A percentile compares a stretch with the other conserved stretches of the same genome.
phyloP scores from a whole-genome alignment of 2,329 filamentous ascomycete genomes.

The Tympanopsis confertula region DNA sequence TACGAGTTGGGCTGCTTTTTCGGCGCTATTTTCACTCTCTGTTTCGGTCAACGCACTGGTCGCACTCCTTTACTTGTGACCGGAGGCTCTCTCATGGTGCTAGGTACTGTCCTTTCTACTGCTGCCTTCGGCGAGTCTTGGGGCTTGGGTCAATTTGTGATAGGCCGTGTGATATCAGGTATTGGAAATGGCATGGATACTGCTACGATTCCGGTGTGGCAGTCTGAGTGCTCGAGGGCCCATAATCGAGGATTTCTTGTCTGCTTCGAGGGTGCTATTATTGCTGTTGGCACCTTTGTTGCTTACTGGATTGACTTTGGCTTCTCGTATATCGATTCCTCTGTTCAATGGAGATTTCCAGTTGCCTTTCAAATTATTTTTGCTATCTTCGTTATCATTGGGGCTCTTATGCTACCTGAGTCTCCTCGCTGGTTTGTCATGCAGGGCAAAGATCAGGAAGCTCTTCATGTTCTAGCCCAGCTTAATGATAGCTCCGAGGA shows the following conservation, averaged over 20 bases:
- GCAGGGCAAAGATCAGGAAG: conserved; percentile 3
- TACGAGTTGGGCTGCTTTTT: conserved; percentile 16
- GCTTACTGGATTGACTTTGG: conserved; percentile 7
- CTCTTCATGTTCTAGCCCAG: conserved; percentile 3
- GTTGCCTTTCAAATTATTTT: conserved; percentile 19
- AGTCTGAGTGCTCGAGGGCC: conserved; percentile 6
- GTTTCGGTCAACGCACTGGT: conserved; percentile 4
- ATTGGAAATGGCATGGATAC: conserved; percentile 18
- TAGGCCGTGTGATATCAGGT: conserved; percentile 17
- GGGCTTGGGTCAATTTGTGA: conserved; percentile 18
- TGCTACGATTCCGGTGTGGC: conserved; percentile 6
- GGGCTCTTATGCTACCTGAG: conserved; percentile 3
- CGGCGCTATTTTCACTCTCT: conserved; percentile 14
- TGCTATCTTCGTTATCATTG: conserved; percentile 3
- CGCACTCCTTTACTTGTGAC: conserved; percentile 5
- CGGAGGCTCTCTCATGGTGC: conserved; percentile 5
- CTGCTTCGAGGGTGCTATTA: conserved; percentile 5
- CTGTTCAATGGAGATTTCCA: conserved; percentile 17
- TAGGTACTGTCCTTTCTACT: conserved; percentile 5
- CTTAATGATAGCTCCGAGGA: conserved; percentile 2
- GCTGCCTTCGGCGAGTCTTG: conserved; percentile 7
- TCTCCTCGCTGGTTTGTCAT: conserved; percentile 6
- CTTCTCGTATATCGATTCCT: conserved; percentile 6
- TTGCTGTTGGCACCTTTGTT: conserved; percentile 4
- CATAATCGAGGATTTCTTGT: conserved; percentile 4